Percentiles rank a stretch among this genome's conserved stretches.
Evolutionary conservation across 768 basidiomycete species (phyloP).

Genomic region (Suillus spraguei): DNA sequence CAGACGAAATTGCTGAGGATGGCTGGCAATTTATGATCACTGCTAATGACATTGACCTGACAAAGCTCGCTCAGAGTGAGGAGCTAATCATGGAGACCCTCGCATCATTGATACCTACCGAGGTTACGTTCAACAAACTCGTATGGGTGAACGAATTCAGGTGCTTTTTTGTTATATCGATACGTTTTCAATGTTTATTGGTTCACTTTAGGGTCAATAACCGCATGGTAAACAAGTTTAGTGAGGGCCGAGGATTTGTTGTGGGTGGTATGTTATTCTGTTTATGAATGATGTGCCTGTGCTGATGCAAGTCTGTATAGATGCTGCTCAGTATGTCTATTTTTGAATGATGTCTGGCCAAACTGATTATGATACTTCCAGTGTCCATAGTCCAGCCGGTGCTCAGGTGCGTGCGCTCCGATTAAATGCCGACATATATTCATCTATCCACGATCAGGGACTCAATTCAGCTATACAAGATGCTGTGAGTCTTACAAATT

Average conservation of each 20-base stretch:
- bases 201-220: background rate
- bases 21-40: constrained; percentile 23
- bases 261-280: background rate
- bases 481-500: too few species aligned
- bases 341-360: background rate
- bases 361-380: background rate
- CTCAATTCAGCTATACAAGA: too few species aligned
- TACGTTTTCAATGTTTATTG: background rate
- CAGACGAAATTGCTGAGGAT: constrained; percentile 25
- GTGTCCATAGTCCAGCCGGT: background rate
- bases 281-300: background rate
- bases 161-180: constrained; percentile 20
- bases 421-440: background rate
- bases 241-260: background rate
- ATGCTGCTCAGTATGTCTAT: constrained; percentile 4
- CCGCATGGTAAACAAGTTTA: background rate
- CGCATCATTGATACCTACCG: constrained; percentile 15
- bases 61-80: constrained; percentile 20
- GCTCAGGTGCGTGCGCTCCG: background rate
- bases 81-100: constrained; percentile 34
- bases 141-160: constrained; percentile 28
- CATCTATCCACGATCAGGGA: too few species aligned
- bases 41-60: constrained; percentile 14
- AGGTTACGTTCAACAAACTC: constrained; percentile 29
- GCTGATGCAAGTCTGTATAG: background rate